Evolutionary conservation across 768 basidiomycete species (phyloP).

Genomic region (Tulasnella sp.): DNA sequence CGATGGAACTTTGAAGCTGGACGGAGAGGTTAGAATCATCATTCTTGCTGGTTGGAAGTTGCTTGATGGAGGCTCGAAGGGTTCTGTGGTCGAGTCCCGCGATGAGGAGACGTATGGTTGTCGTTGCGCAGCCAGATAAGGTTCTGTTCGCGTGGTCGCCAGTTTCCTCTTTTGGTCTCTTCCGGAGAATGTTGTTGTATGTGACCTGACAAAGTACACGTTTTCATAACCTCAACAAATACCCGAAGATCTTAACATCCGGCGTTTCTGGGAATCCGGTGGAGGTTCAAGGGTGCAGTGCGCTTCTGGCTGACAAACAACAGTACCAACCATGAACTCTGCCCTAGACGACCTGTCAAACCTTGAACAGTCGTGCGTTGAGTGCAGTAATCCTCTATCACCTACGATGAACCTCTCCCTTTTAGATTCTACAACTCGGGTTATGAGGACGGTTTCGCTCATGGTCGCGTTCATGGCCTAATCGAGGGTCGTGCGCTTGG

Average conservation of each 20-base stretch:
- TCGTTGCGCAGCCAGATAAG: too few species aligned
- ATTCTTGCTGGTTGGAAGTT: neutral
- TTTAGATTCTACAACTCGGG: constrained; percentile 76
- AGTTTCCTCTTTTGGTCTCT: too few species aligned
- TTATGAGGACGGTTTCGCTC: constrained; percentile 69
- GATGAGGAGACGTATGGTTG: too few species aligned
- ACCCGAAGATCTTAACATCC: too few species aligned
- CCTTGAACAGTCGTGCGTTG: constrained; percentile 31
- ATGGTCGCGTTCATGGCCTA: constrained; percentile 83
- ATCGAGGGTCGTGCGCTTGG: constrained; percentile 90
- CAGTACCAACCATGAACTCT: constrained; percentile 16
- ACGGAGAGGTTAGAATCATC: neutral
- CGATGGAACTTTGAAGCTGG: neutral
- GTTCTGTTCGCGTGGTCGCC: neutral
- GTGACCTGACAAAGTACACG: too few species aligned
- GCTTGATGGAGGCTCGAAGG: neutral
- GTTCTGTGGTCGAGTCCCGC: neutral
- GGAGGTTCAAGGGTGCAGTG: too few species aligned
- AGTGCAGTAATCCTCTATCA: neutral
- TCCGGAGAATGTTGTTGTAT: too few species aligned
- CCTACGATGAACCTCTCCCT: neutral
- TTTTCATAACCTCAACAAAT: too few species aligned
- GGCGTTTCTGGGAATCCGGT: too few species aligned
- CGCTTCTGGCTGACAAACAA: neutral
- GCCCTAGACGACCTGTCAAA: constrained; percentile 29